Evolutionary conservation across 345 rosid genomes (phyloP).

Genomic region (Heritiera fomes): DNA sequence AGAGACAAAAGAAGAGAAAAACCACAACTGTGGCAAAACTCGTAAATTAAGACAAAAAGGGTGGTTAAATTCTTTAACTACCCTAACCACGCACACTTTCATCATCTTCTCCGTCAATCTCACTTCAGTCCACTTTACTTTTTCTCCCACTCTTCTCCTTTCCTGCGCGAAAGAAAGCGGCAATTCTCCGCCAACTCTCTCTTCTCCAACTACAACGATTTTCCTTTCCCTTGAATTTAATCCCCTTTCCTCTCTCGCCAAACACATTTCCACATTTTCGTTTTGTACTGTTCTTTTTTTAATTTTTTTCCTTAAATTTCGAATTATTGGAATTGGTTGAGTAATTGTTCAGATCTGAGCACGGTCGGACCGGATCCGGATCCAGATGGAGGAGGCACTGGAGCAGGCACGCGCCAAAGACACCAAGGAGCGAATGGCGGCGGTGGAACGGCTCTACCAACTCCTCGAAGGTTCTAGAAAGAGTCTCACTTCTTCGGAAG

Average conservation of each 20-base stretch:
- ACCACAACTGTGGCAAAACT: slow-evolving; percentile 36
- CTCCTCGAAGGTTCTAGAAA: slow-evolving; percentile 84
- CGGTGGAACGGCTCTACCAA: slow-evolving; percentile 86
- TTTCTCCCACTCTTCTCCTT: slow-evolving; percentile 24
- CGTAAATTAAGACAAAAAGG: slow-evolving; percentile 33
- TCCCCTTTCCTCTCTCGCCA: slow-evolving; percentile 23
- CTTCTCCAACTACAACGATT: neutral
- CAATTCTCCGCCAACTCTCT: slow-evolving; percentile 41
- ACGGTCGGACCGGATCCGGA: slow-evolving; percentile 48
- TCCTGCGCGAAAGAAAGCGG: slow-evolving; percentile 23
- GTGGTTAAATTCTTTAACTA: slow-evolving; percentile 32
- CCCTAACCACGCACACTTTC: slow-evolving; percentile 29
- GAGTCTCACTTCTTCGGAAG: slow-evolving; percentile 73
- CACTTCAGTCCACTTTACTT: slow-evolving; percentile 28
- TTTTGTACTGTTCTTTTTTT: neutral
- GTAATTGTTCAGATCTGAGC: slow-evolving; percentile 46
- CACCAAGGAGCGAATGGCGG: slow-evolving; percentile 99
- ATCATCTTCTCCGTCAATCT: slow-evolving; percentile 38
- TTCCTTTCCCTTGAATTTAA: neutral
- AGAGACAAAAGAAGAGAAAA: neutral
- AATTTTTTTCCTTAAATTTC: neutral
- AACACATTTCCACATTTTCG: slow-evolving; percentile 4
- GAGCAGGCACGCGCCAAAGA: slow-evolving; percentile 97
- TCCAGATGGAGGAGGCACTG: slow-evolving; percentile 88
- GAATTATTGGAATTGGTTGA: slow-evolving; percentile 9